Percentiles rank a stretch among this genome's conserved stretches.
Conservation (phyloP, 768 basidiomycete genomes). For the Podaxis mareebaensis region DNA sequence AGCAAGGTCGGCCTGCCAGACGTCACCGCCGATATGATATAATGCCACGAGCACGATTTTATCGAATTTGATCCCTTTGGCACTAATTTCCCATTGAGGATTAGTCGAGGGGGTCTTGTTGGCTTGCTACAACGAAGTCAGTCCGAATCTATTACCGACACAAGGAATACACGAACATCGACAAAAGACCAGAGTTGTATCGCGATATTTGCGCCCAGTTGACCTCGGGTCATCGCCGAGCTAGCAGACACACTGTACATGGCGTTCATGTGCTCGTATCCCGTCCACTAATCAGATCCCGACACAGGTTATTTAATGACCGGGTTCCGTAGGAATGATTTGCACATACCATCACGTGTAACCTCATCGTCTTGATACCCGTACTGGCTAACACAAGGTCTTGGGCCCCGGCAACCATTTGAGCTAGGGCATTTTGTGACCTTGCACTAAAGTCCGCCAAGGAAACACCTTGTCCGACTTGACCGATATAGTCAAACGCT, state of each 20-base stretch:
- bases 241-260: constrained; percentile 4
- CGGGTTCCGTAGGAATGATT: constrained; percentile 12
- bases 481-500: constrained; percentile 12
- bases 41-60: constrained; percentile 18
- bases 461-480: constrained; percentile 11
- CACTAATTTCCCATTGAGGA: constrained; percentile 13
- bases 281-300: constrained; percentile 15
- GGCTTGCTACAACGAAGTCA: neutral
- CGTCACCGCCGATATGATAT: constrained; percentile 17
- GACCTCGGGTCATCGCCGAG: constrained; percentile 40
- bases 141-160: neutral
- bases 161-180: constrained; percentile 7
- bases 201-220: constrained; percentile 40
- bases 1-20: constrained; percentile 21
- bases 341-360: constrained; percentile 17
- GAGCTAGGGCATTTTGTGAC: constrained; percentile 11
- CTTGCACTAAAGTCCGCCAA: constrained; percentile 10
- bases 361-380: constrained; percentile 6
- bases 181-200: constrained; percentile 16
- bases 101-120: constrained; percentile 18
- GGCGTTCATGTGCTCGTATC: constrained; percentile 15
- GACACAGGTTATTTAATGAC: constrained; percentile 18
- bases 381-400: constrained; percentile 10
- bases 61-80: constrained; percentile 14
- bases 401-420: constrained; percentile 18